A percentile compares a stretch with the other conserved stretches of the same genome.
Evolutionary conservation across 1,284 basidiomycete species (phyloP).

Genomic region (Tremellales sp.): DNA sequence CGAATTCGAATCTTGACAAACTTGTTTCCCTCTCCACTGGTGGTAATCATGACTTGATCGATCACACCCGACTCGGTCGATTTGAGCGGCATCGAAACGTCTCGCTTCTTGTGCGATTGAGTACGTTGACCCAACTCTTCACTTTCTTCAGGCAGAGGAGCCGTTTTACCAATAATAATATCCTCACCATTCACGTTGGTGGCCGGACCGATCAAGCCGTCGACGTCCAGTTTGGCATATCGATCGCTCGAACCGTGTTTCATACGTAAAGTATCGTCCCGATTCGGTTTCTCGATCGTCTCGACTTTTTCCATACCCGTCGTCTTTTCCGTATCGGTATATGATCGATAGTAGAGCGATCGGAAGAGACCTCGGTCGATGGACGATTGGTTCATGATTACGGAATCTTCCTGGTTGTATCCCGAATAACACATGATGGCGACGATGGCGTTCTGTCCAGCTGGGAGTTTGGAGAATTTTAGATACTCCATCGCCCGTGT

Average conservation of each 20-base stretch:
- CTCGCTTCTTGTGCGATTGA: slow-evolving; percentile 81
- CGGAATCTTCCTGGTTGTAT: slow-evolving; percentile 99
- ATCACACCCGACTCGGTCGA: slow-evolving; percentile 97
- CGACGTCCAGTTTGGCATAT: slow-evolving; percentile 96
- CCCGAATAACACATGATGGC: slow-evolving; percentile 98
- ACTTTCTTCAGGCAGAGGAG: slow-evolving; percentile 91
- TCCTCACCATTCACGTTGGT: slow-evolving; percentile 95
- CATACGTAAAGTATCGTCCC: slow-evolving; percentile 90
- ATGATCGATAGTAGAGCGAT: slow-evolving; percentile 96
- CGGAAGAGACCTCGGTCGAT: slow-evolving; percentile 98
- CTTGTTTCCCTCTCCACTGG: slow-evolving; percentile 91
- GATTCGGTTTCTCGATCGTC: slow-evolving; percentile 94
- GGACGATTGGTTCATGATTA: slow-evolving; percentile 99
- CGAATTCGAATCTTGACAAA: slow-evolving; percentile 98
- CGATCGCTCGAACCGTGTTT: slow-evolving; percentile 77
- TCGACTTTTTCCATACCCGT: slow-evolving; percentile 87
- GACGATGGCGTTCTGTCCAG: slow-evolving; percentile 96
- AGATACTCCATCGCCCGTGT: slow-evolving; percentile 99
- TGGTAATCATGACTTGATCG: slow-evolving; percentile 95
- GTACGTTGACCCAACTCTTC: slow-evolving; percentile 96
- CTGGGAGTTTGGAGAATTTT: slow-evolving; percentile 94
- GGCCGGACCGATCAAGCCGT: slow-evolving; percentile 92
- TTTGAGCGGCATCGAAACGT: slow-evolving; percentile 96
- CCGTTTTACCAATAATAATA: slow-evolving; percentile 99
- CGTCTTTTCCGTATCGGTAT: slow-evolving; percentile 98